These are phyloP conservation scores for Kalmanozyma brasiliensis DNA, from an alignment of 1,284 basidiomycete species.

Conservation along the genomic window DNA sequence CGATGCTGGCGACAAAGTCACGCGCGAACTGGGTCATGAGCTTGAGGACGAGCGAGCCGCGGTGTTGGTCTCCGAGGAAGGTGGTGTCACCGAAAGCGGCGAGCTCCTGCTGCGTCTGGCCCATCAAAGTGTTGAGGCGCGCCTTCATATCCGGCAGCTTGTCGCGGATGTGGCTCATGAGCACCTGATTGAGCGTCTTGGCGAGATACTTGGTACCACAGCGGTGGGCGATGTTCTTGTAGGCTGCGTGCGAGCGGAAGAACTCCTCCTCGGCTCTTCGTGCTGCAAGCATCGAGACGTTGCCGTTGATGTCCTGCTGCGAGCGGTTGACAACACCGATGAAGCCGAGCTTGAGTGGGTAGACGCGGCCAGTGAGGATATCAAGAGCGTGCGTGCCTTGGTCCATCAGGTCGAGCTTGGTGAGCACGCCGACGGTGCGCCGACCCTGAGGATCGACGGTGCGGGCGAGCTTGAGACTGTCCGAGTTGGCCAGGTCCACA, in stretches of 20 bases:
- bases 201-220: conserved; percentile 96
- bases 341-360: conserved; percentile 96
- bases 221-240: conserved; percentile 94
- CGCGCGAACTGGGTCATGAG: conserved; percentile 99
- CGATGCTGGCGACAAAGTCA: conserved; percentile 96
- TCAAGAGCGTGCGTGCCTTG: conserved; percentile 97
- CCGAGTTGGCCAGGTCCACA: conserved; percentile 97
- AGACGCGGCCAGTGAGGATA: conserved; percentile 92
- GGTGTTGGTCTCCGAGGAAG: conserved; percentile 90
- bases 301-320: conserved; percentile 94
- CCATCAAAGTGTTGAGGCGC: conserved; percentile 95
- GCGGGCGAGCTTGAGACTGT: conserved; percentile 94
- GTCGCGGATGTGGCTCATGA: conserved; percentile 97
- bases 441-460: conserved; percentile 94
- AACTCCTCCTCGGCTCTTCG: conserved; percentile 88
- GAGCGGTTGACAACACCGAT: conserved; percentile 97
- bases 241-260: conserved; percentile 88
- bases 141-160: conserved; percentile 99
- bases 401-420: conserved; percentile 98
- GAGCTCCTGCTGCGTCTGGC: conserved; percentile 97
- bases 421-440: conserved; percentile 93
- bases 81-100: conserved; percentile 95
- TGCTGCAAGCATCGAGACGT: conserved; percentile 87
- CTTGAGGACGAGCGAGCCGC: conserved; percentile 73
- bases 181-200: conserved; percentile 91